Conservation (phyloP, 805 yeast genomes). For the Tetrapisispora fleetii region DNA sequence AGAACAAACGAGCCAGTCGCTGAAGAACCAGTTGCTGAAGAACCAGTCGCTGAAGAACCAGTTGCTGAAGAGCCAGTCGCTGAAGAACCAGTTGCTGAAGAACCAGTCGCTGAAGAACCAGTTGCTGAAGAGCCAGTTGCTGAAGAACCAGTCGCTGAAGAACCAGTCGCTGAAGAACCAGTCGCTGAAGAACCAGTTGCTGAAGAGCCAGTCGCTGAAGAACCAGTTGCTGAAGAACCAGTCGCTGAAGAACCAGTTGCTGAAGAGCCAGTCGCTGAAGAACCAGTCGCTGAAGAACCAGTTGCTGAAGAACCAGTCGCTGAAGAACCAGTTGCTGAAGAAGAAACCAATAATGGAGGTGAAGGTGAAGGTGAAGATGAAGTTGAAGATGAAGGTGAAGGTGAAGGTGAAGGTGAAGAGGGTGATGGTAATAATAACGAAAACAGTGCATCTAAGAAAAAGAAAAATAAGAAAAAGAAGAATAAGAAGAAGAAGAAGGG, state of each 20-base stretch:
- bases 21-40: conserved; percentile 5
- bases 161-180: conserved; percentile 2
- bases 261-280: conserved; percentile 6
- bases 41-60: conserved; percentile 1
- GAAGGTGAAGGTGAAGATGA: conserved; percentile 2
- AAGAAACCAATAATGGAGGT: conserved; percentile 4
- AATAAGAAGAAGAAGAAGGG: conserved; percentile 5
- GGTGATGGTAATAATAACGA: conserved; percentile 1
- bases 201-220: conserved; percentile 6
- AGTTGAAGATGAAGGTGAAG: conserved; percentile 2
- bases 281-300: conserved; percentile 4
- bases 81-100: conserved; percentile 4
- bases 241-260: conserved; percentile 5
- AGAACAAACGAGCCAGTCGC: not conserved
- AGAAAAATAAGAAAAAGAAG: conserved; percentile 3
- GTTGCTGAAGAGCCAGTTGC: conserved; percentile 4
- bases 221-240: conserved; percentile 6
- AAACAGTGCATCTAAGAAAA: not conserved
- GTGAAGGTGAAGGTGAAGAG: conserved; percentile 5
- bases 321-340: conserved; percentile 3
- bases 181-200: conserved; percentile 3
- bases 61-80: conserved; percentile 5
- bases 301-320: conserved; percentile 2
- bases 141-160: conserved; percentile 4
- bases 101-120: conserved; percentile 5